A percentile compares a stretch with the other conserved stretches of the same genome.
Conservation (phyloP, 176 grass and related monocot genomes). For the Metroxylon sagu region DNA sequence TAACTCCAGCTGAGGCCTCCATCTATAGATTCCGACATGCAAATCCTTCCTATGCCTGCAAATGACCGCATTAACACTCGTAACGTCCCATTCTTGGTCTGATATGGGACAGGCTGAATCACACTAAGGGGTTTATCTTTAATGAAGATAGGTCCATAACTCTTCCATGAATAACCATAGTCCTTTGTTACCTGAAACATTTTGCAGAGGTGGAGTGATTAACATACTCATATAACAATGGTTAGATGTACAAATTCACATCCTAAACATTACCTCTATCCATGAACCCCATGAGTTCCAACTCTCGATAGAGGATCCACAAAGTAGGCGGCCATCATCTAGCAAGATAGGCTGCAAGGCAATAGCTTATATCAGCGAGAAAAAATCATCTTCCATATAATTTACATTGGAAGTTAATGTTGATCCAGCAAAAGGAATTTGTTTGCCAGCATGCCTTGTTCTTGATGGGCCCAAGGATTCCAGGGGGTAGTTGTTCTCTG, state of each 20-base stretch:
- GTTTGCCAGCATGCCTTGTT: slow-evolving; percentile 19
- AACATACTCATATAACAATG: not conserved
- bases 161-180: slow-evolving; percentile 28
- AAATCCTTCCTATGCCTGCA: slow-evolving; percentile 11
- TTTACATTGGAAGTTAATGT: no score
- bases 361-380: no score
- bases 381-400: no score
- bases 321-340: slow-evolving; percentile 18
- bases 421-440: no score
- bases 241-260: not conserved
- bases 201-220: not conserved
- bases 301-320: slow-evolving; percentile 33
- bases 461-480: slow-evolving; percentile 30
- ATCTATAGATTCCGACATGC: slow-evolving; percentile 35
- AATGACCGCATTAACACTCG: slow-evolving; percentile 19
- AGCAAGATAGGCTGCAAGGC: slow-evolving; percentile 18
- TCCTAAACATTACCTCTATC: slow-evolving; percentile 19
- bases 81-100: slow-evolving; percentile 8
- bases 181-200: slow-evolving; percentile 24
- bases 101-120: slow-evolving; percentile 32
- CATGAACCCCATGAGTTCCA: slow-evolving; percentile 39
- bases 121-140: slow-evolving; percentile 25
- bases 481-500: slow-evolving; percentile 25
- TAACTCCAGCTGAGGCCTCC: slow-evolving; percentile 25
- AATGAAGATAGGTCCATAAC: slow-evolving; percentile 24